Conservation (phyloP, 139 green algal genomes). For the Chlorella sp. region DNA sequence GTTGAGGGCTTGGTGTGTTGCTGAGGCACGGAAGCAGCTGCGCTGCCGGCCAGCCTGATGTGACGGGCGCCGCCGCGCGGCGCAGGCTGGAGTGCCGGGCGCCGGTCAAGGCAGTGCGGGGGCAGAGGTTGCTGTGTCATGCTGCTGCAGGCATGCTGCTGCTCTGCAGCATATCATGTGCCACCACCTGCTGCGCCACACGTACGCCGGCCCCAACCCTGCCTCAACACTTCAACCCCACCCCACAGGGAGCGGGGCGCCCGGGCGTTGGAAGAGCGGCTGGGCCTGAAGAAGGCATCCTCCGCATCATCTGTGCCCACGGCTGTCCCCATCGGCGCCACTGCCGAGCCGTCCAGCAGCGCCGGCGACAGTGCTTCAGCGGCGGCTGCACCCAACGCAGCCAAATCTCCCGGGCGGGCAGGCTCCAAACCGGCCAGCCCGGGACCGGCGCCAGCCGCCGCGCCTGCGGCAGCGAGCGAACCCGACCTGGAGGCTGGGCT, state of each 20-base stretch:
- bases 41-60: no score
- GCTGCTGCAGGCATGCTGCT: no score
- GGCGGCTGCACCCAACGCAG: neutral
- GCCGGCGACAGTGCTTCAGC: neutral
- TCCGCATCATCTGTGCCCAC: neutral
- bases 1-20: neutral
- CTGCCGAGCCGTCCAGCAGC: neutral
- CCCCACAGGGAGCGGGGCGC: constrained; percentile 78
- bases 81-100: no score
- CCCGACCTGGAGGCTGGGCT: neutral
- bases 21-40: no score
- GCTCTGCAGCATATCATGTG: no score
- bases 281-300: constrained; percentile 43
- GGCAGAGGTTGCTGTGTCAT: no score
- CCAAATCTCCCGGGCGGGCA: neutral
- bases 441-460: neutral
- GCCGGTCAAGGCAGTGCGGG: no score
- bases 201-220: neutral
- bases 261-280: constrained; percentile 81
- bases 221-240: neutral
- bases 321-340: no score
- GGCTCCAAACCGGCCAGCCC: no score
- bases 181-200: no score
- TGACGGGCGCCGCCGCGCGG: no score
- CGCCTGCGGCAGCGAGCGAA: neutral